Percentiles rank a stretch among this genome's conserved stretches.
phyloP scores from a whole-genome alignment of 2,329 filamentous ascomycete species.

The Proliferodiscus dingleyae region DNA sequence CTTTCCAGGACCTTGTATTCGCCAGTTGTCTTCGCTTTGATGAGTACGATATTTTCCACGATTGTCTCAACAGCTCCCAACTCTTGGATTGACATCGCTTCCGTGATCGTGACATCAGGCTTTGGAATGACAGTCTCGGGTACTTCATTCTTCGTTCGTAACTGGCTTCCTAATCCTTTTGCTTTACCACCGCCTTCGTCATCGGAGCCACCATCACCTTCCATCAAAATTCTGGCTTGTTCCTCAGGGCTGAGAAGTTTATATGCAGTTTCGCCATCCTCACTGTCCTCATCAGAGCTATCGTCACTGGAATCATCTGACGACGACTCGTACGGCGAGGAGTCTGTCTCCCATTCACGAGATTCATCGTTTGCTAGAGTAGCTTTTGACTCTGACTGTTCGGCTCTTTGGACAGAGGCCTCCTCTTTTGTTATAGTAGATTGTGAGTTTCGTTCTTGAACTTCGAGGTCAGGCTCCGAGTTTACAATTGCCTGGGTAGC shows the following conservation, averaged over 20 bases:
- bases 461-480: too few relatives aligned
- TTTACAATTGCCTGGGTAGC: too few relatives aligned
- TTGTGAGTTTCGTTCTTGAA: too few relatives aligned
- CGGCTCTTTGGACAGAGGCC: not conserved
- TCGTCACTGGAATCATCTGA: constrained; percentile 49
- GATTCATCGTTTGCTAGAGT: constrained; percentile 35
- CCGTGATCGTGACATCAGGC: constrained; percentile 72
- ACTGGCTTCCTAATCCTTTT: constrained; percentile 38
- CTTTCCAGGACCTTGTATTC: constrained; percentile 81
- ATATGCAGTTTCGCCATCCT: constrained; percentile 53
- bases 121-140: constrained; percentile 60
- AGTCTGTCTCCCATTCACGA: constrained; percentile 82
- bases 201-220: constrained; percentile 72
- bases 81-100: constrained; percentile 70
- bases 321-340: constrained; percentile 69
- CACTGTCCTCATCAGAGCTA: constrained; percentile 48
- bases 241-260: constrained; percentile 76
- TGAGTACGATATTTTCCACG: constrained; percentile 72
- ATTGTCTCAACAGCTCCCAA: constrained; percentile 72
- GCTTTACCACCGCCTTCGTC: constrained; percentile 58
- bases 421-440: too few relatives aligned
- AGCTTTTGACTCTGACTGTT: not conserved
- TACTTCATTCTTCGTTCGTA: constrained; percentile 80
- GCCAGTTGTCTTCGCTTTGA: constrained; percentile 73
- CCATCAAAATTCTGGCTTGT: constrained; percentile 79